Evolutionary conservation across 495 filamentous ascomycete genomes (phyloP).

Genomic region (Staphylotrichum tortipilum): DNA sequence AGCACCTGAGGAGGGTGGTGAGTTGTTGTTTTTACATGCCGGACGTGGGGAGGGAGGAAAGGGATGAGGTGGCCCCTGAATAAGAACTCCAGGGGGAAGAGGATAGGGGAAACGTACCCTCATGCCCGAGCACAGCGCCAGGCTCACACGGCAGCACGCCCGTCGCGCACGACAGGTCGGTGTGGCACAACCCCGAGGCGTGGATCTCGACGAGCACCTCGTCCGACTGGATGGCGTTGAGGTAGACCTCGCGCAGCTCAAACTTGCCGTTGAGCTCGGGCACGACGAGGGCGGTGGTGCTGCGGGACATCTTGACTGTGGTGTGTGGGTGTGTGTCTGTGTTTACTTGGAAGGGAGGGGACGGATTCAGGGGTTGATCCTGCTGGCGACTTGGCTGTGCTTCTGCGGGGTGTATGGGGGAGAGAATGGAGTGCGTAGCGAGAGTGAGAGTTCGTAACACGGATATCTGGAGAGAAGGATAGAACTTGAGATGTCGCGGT

Average conservation of each 20-base stretch:
- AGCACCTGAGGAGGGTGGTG: slow-evolving; percentile 28
- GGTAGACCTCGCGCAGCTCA: slow-evolving; percentile 14
- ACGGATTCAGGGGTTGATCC: no score
- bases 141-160: slow-evolving; percentile 31
- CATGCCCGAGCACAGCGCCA: slow-evolving; percentile 69
- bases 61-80: no score
- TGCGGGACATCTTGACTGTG: slow-evolving; percentile 15
- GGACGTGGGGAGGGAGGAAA: no score
- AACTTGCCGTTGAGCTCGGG: slow-evolving; percentile 23
- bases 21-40: background rate
- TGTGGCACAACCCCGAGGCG: slow-evolving; percentile 70
- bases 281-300: slow-evolving; percentile 23
- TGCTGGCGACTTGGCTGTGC: no score
- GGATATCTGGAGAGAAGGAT: no score
- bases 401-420: no score
- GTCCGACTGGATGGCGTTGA: slow-evolving; percentile 36
- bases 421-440: no score
- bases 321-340: background rate
- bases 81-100: background rate
- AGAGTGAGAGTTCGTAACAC: no score
- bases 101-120: slow-evolving; percentile 32
- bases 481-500: no score
- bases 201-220: slow-evolving; percentile 66
- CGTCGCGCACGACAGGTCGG: slow-evolving; percentile 48
- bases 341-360: no score